These are phyloP conservation scores for Atkinsonella hypoxylon DNA, from an alignment of 2,329 filamentous ascomycete species.

Conservation along the genomic window DNA sequence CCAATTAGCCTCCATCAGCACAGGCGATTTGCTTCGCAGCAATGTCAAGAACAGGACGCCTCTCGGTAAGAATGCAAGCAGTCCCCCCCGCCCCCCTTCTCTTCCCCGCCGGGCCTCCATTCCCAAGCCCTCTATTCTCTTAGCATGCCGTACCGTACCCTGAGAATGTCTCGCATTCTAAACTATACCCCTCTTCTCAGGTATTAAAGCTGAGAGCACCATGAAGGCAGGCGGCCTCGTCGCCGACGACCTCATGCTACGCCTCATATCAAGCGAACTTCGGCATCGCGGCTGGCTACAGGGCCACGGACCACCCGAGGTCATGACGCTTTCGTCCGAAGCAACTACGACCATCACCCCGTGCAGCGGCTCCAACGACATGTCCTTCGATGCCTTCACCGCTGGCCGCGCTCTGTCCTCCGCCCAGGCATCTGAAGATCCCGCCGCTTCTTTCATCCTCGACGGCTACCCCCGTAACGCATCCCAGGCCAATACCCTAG, in stretches of 20 bases:
- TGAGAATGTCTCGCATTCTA: neutral
- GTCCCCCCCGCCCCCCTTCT: neutral
- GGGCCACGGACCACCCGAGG: constrained; percentile 29
- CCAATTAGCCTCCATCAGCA: constrained; percentile 82
- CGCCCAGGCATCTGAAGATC: constrained; percentile 48
- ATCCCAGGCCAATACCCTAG: constrained; percentile 64
- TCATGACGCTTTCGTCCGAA: constrained; percentile 40
- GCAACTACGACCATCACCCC: constrained; percentile 23
- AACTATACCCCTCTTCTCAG: constrained; percentile 30
- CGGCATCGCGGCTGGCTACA: constrained; percentile 74
- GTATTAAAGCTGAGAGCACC: constrained; percentile 78
- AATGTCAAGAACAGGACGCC: constrained; percentile 86
- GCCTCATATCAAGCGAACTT: constrained; percentile 84
- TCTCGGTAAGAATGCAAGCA: constrained; percentile 45
- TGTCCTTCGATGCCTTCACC: constrained; percentile 2
- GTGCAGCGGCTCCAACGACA: constrained; percentile 17
- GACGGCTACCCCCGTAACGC: constrained; percentile 93
- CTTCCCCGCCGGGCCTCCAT: neutral
- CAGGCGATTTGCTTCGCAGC: constrained; percentile 79
- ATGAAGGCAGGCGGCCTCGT: constrained; percentile 88
- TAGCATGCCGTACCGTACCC: no score
- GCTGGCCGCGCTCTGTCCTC: constrained; percentile 12
- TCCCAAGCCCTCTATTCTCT: no score
- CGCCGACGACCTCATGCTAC: constrained; percentile 80
- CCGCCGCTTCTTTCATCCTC: constrained; percentile 80